Conservation (phyloP, 768 basidiomycete genomes). For the Phylloporus sp. region DNA sequence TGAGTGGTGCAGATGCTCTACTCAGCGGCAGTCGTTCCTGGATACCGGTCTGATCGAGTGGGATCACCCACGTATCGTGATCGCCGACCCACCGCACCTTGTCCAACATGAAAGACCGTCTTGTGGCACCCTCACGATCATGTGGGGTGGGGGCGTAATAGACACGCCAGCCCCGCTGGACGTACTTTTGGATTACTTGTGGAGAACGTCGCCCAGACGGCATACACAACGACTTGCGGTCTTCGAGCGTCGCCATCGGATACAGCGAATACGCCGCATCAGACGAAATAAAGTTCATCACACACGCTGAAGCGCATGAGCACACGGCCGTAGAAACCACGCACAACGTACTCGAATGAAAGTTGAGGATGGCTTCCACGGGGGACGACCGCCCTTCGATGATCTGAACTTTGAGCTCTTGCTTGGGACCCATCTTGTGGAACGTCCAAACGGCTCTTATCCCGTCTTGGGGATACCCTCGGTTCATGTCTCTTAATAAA, state of each 20-base stretch:
- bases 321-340: no score
- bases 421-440: no score
- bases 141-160: constrained; percentile 2
- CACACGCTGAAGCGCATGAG: neutral
- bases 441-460: constrained; percentile 24
- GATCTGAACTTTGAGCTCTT: constrained; percentile 36
- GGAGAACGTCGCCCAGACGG: constrained; percentile 4
- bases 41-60: constrained; percentile 22
- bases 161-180: constrained; percentile 35
- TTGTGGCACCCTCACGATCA: neutral
- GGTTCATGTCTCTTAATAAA: fast-evolving
- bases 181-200: constrained; percentile 32
- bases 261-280: constrained; percentile 39
- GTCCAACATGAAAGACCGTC: constrained; percentile 16
- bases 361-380: constrained; percentile 35
- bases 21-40: constrained; percentile 9
- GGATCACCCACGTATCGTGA: constrained; percentile 27
- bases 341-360: constrained; percentile 43
- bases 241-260: constrained; percentile 38
- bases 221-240: constrained; percentile 24
- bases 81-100: constrained; percentile 33
- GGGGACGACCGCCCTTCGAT: constrained; percentile 28
- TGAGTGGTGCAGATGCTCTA: constrained; percentile 8
- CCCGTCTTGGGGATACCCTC: neutral
- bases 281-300: constrained; percentile 41